These are phyloP conservation scores for Fusarium ramigenum DNA, from an alignment of 2,329 filamentous ascomycete genomes.

Conservation along the genomic window DNA sequence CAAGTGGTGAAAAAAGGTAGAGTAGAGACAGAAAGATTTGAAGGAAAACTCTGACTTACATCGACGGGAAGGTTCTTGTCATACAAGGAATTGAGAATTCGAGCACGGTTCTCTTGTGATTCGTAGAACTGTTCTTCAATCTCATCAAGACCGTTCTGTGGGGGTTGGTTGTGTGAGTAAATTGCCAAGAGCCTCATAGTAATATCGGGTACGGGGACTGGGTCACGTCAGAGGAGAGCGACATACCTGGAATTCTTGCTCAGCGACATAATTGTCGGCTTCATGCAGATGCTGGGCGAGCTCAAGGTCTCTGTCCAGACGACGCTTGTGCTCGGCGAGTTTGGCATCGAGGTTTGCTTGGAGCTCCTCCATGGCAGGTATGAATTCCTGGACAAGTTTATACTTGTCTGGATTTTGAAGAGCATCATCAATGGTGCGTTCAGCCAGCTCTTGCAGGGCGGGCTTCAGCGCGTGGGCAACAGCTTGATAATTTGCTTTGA, in stretches of 20 bases:
- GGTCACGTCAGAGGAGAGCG: constrained; percentile 27
- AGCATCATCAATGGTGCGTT: constrained; percentile 66
- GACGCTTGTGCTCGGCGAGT: constrained; percentile 45
- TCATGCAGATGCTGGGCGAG: constrained; percentile 52
- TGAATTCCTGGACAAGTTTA: constrained; percentile 63
- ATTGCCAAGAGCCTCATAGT: constrained; percentile 32
- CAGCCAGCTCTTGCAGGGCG: constrained; percentile 71
- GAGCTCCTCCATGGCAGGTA: constrained; percentile 61
- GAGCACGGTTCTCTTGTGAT: constrained; percentile 56
- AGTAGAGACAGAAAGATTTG: constrained; percentile 14
- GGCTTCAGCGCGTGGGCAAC: constrained; percentile 71
- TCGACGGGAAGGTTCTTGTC: constrained; percentile 58
- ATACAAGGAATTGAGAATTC: constrained; percentile 56
- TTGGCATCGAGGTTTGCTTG: constrained; percentile 45
- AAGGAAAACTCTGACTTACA: constrained; percentile 51
- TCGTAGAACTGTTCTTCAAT: constrained; percentile 55
- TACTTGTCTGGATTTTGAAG: constrained; percentile 63
- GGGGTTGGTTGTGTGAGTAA: constrained; percentile 22
- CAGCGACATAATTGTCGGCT: constrained; percentile 47
- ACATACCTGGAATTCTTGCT: constrained; percentile 52
- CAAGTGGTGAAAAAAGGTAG: constrained; percentile 8
- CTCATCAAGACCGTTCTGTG: constrained; percentile 52
- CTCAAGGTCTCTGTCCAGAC: constrained; percentile 48
- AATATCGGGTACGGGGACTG: constrained; percentile 33
- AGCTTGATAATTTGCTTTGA: constrained; percentile 72